Conservation (phyloP, 2,329 filamentous ascomycete genomes). For the Claviceps sorghi region DNA sequence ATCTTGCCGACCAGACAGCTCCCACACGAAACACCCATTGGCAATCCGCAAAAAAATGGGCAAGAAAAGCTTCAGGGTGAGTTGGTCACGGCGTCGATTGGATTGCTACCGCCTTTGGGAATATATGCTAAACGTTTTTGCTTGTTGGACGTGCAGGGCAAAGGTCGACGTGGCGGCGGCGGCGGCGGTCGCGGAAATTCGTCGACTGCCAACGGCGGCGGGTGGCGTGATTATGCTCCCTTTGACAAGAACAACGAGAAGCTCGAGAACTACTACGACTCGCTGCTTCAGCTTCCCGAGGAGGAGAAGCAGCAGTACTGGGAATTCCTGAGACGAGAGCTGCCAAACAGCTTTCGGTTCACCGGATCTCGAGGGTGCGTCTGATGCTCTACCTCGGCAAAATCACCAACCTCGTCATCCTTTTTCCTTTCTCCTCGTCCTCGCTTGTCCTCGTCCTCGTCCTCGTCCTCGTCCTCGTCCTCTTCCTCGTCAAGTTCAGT, state of each 20-base stretch:
- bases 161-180: constrained; percentile 22
- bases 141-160: constrained; percentile 16
- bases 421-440: not conserved
- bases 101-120: not conserved
- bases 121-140: constrained; percentile 1
- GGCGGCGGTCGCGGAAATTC: constrained; percentile 16
- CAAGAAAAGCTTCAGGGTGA: constrained; percentile 23
- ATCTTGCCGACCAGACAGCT: not conserved
- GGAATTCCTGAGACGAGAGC: constrained; percentile 64
- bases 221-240: constrained; percentile 22
- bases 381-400: not conserved
- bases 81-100: constrained; percentile 3
- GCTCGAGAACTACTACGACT: constrained; percentile 77
- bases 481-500: not conserved
- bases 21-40: not conserved
- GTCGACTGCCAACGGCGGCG: constrained; percentile 9
- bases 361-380: constrained; percentile 77
- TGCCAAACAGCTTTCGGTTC: constrained; percentile 96
- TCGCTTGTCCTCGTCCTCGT: not conserved
- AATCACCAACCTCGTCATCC: too few relatives aligned
- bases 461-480: too few relatives aligned
- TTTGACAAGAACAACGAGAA: constrained; percentile 68
- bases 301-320: constrained; percentile 73
- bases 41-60: constrained; percentile 19
- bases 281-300: constrained; percentile 58